A percentile compares a stretch with the other conserved stretches of the same genome.
phyloP scores from a whole-genome alignment of 192 early-diverging fungal genomes.

The Coemansia umbellata region DNA sequence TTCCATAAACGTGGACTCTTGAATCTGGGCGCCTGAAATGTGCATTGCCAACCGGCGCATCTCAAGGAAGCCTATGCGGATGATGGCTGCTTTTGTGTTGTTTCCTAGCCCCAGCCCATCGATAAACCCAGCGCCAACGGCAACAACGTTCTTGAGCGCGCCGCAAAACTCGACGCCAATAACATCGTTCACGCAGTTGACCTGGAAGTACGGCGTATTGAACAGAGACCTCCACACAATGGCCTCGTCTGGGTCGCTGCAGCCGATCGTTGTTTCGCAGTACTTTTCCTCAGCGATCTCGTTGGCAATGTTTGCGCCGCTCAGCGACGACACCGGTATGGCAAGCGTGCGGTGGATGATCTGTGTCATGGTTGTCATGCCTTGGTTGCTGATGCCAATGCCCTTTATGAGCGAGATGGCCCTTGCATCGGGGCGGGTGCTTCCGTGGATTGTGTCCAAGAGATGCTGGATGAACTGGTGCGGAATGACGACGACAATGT shows the following conservation, averaged over 20 bases:
- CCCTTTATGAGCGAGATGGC: constrained; percentile 97
- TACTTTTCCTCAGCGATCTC: constrained; percentile 93
- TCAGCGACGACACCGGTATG: constrained; percentile 78
- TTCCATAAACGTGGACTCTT: constrained; percentile 94
- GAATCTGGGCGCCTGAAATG: constrained; percentile 74
- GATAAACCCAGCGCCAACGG: constrained; percentile 91
- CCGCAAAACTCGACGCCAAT: constrained; percentile 96
- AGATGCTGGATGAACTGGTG: constrained; percentile 94
- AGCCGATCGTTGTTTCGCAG: constrained; percentile 94
- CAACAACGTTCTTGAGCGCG: constrained; percentile 98
- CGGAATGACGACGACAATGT: constrained; percentile 91
- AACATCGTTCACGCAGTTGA: constrained; percentile 81
- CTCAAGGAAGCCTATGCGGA: constrained; percentile 90
- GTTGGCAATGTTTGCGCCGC: constrained; percentile 96
- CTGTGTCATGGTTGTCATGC: constrained; percentile 76
- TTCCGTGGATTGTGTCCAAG: constrained; percentile 55
- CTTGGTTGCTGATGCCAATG: constrained; percentile 71
- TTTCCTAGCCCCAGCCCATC: constrained; percentile 91
- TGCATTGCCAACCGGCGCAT: constrained; percentile 90
- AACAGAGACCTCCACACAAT: constrained; percentile 76
- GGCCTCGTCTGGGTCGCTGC: constrained; percentile 63
- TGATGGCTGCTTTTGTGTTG: constrained; percentile 98
- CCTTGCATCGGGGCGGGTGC: constrained; percentile 61
- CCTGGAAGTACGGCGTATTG: constrained; percentile 84
- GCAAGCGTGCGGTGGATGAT: constrained; percentile 74